Base-by-base conservation (phyloP, 345 rosid genomes). In the Salix suchowensis region DNA sequence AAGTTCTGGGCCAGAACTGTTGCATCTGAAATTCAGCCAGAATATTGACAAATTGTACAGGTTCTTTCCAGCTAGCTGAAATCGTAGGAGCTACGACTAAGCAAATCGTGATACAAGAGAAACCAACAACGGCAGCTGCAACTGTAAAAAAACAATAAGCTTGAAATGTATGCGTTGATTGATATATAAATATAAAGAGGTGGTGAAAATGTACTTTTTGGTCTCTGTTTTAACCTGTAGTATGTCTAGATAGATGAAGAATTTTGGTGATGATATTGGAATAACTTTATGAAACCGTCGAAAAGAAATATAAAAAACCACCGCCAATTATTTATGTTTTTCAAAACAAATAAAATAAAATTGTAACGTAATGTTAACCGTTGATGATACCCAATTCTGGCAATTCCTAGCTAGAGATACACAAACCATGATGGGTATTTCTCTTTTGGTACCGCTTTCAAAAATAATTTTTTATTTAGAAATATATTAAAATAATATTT, bases 1-100 rank as follows among this genome's bases (percentile, higher is more conserved):
- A 89, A 46, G 82, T 85, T 68, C 73, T 91, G 92, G 94, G 94
- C 94, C 7, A 83, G 80, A 83, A 82, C 85, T 39, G 92, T 91
- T 58, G 94, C 91, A 28, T 76, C 85, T 65, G 85, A 58, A 61
- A 24, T 88, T 66, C 77, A 83, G 23, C 90, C 76, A 55, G 90
- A 84, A 76, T 74, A 80, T 60, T 85, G 77, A 81, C 7, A 21
- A 18, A 5, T 6, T 16, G 32, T 15, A 5, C 6, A 7, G 9
- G 34, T 46, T 15, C 16, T 37, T 69, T 46, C 34, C 21, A 5
- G 5, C n/a, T 16, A 12, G 5, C n/a, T 16, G 32, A 18, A 6
- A 48, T 37, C 23, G 16, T 13, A 44, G 16, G 50, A 44, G 50
- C 50, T 52, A 18, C n/a, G 6, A 19, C 23, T 9, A 52, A 15